Evolutionary conservation across 1,139 yeast genomes (phyloP).

Genomic region (Kodamaea sp.): DNA sequence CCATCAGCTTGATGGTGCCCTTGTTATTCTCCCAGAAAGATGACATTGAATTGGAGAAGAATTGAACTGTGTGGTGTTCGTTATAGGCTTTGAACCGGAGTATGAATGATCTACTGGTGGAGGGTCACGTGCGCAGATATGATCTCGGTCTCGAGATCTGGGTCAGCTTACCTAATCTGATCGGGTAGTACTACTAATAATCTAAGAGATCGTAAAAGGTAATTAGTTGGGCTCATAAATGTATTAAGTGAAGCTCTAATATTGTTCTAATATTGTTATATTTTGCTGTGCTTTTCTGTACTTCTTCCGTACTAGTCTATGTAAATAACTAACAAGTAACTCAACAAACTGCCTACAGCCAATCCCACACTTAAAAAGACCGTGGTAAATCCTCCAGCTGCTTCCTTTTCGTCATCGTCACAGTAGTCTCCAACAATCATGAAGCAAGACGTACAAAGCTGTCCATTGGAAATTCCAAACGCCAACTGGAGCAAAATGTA

Average conservation of each 20-base stretch:
- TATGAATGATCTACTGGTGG: too few relatives aligned
- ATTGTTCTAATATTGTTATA: not conserved
- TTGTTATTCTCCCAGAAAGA: constrained; percentile 56
- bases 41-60: too few relatives aligned
- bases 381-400: constrained; percentile 92
- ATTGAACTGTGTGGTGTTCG: too few relatives aligned
- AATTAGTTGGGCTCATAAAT: too few relatives aligned
- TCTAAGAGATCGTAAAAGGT: too few relatives aligned
- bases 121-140: too few relatives aligned
- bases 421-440: constrained; percentile 72
- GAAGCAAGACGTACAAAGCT: constrained; percentile 75
- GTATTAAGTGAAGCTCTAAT: not conserved
- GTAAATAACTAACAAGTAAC: constrained; percentile 60
- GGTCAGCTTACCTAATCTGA: too few relatives aligned
- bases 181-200: too few relatives aligned
- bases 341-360: constrained; percentile 72
- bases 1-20: constrained; percentile 48
- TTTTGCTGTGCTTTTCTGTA: too few relatives aligned
- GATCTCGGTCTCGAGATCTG: too few relatives aligned
- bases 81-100: too few relatives aligned
- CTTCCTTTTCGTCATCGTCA: constrained; percentile 61
- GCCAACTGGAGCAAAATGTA: constrained; percentile 69
- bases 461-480: constrained; percentile 90
- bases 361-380: constrained; percentile 75
- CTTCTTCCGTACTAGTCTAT: constrained; percentile 19